A percentile compares a stretch with the other conserved stretches of the same genome.
These are phyloP conservation scores for Knufia petricola DNA, from an alignment of 2,329 filamentous ascomycete genomes.

Conservation along the genomic window DNA sequence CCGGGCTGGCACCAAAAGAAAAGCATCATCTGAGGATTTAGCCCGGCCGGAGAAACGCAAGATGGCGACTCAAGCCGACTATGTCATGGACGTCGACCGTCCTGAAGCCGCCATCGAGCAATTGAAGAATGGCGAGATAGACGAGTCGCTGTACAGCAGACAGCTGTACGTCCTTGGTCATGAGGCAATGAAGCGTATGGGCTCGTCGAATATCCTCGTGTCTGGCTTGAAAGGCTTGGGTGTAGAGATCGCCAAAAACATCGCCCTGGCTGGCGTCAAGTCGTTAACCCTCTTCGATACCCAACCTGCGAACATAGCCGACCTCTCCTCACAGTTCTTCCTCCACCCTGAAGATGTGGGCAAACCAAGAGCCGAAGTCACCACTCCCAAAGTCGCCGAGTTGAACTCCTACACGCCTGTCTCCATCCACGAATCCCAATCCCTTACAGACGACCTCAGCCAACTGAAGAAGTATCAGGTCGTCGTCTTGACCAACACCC, in stretches of 20 bases:
- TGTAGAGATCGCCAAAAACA: constrained; percentile 98
- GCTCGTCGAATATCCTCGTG: constrained; percentile 86
- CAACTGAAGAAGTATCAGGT: constrained; percentile 87
- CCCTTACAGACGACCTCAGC: constrained; percentile 64
- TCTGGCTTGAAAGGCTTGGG: constrained; percentile 87
- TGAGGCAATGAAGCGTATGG: constrained; percentile 96
- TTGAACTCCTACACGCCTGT: constrained; percentile 95
- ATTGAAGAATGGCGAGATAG: constrained; percentile 56
- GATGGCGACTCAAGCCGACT: constrained; percentile 37
- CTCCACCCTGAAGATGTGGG: constrained; percentile 79
- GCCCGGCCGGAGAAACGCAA: constrained; percentile 43
- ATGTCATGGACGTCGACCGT: constrained; percentile 54
- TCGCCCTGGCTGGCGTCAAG: constrained; percentile 95
- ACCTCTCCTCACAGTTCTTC: constrained; percentile 97
- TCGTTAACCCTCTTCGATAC: constrained; percentile 91
- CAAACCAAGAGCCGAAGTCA: constrained; percentile 78
- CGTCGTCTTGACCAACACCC: constrained; percentile 77
- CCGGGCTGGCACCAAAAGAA: constrained; percentile 43
- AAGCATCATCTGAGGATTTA: constrained; percentile 40
- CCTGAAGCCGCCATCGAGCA: constrained; percentile 49
- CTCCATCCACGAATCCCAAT: constrained; percentile 55
- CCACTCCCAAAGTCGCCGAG: constrained; percentile 81
- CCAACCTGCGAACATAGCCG: constrained; percentile 68
- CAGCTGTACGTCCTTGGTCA: constrained; percentile 65
- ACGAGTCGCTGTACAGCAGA: constrained; percentile 58